A percentile compares a stretch with the other conserved stretches of the same genome.
Evolutionary conservation across 345 rosid species (phyloP).

Genomic region (Excoecaria agallocha): DNA sequence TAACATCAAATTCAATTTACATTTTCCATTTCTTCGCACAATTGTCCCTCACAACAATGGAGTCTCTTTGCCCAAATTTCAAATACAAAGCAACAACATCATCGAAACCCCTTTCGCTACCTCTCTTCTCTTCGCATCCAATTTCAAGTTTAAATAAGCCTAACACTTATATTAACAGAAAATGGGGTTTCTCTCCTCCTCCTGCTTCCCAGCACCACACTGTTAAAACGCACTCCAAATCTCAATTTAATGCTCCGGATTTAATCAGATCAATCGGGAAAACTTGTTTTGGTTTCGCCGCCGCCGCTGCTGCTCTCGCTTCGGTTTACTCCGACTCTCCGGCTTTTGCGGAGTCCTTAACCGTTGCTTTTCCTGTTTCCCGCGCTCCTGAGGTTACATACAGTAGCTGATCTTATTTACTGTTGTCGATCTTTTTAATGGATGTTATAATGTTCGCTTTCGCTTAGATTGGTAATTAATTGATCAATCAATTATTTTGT

Average conservation of each 20-base stretch:
- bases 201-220: constrained; percentile 18
- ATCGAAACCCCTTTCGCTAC: constrained; percentile 26
- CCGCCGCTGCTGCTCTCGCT: constrained; percentile 49
- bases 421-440: not conserved
- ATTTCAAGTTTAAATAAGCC: constrained; percentile 21
- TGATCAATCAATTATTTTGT: not conserved
- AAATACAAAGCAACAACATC: constrained; percentile 27
- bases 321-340: constrained; percentile 53
- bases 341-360: constrained; percentile 70
- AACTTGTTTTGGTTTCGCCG: constrained; percentile 53
- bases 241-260: not conserved
- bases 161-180: constrained; percentile 5
- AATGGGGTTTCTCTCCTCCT: constrained; percentile 24
- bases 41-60: constrained; percentile 33
- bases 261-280: constrained; percentile 35
- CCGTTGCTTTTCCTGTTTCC: constrained; percentile 81
- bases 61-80: constrained; percentile 29
- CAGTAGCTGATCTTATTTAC: not conserved
- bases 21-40: not conserved
- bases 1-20: not conserved
- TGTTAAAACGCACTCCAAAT: constrained; percentile 14
- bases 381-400: constrained; percentile 67
- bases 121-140: constrained; percentile 24
- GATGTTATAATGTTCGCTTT: not conserved
- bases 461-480: not conserved